phyloP scores from a whole-genome alignment of 1,139 yeast species.

The Suhomyces terraborum region DNA sequence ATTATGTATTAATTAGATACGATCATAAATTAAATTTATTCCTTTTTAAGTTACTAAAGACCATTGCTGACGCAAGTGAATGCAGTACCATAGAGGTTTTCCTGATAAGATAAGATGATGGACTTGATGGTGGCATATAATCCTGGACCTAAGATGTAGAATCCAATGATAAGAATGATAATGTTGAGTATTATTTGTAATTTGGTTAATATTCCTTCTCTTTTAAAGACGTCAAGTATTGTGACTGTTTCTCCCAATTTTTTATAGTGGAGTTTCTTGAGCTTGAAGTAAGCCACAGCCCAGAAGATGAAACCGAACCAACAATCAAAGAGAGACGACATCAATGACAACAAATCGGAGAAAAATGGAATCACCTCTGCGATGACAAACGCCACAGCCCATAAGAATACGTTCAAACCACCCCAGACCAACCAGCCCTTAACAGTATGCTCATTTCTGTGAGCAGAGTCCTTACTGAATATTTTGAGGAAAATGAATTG shows the following conservation, averaged over 20 bases:
- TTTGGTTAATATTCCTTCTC: slow-evolving; percentile 25
- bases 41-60: slow-evolving; percentile 5
- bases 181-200: slow-evolving; percentile 39
- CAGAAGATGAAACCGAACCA: slow-evolving; percentile 68
- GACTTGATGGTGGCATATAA: slow-evolving; percentile 56
- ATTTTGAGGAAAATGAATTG: slow-evolving; percentile 51
- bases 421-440: slow-evolving; percentile 58
- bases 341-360: slow-evolving; percentile 56
- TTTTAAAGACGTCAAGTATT: slow-evolving; percentile 21
- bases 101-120: slow-evolving; percentile 50
- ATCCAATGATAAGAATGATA: slow-evolving; percentile 45
- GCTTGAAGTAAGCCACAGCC: slow-evolving; percentile 60
- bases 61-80: slow-evolving; percentile 54
- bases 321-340: slow-evolving; percentile 66
- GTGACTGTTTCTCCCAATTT: slow-evolving; percentile 14
- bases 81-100: slow-evolving; percentile 50
- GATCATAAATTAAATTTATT: background rate
- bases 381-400: slow-evolving; percentile 58
- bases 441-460: slow-evolving; percentile 50
- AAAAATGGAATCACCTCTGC: slow-evolving; percentile 68
- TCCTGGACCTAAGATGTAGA: slow-evolving; percentile 62
- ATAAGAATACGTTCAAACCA: slow-evolving; percentile 41
- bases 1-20: no score
- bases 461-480: slow-evolving; percentile 44
- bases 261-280: slow-evolving; percentile 27